These are phyloP conservation scores for Plantago ovata DNA, from an alignment of 257 asterid genomes.

Conservation along the genomic window DNA sequence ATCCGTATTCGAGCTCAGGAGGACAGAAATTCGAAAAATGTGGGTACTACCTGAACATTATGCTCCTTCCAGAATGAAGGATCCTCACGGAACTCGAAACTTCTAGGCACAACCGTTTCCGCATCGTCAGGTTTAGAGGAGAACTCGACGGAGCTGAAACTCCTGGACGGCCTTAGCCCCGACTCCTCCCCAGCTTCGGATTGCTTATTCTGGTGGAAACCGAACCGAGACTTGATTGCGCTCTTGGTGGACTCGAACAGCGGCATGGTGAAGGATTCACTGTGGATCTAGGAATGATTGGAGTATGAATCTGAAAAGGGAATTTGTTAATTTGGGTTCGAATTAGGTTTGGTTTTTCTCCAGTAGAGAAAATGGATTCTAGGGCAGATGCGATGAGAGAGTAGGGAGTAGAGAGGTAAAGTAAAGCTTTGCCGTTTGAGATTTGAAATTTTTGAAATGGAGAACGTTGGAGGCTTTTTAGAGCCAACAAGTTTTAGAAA, in stretches of 20 bases:
- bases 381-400: constrained; percentile 13
- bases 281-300: too few species aligned
- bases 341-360: not conserved
- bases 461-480: constrained; percentile 19
- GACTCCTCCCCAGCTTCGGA: constrained; percentile 31
- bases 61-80: constrained; percentile 89
- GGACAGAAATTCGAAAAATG: not conserved
- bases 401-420: not conserved
- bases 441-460: constrained; percentile 25
- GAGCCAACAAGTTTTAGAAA: not conserved
- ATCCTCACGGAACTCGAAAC: constrained; percentile 67
- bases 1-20: too few species aligned
- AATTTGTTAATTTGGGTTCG: not conserved
- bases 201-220: constrained; percentile 39
- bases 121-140: constrained; percentile 36
- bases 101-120: constrained; percentile 25
- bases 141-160: constrained; percentile 67
- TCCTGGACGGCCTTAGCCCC: constrained; percentile 32
- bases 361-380: constrained; percentile 5
- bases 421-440: constrained; percentile 24
- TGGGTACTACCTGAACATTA: constrained; percentile 63
- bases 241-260: constrained; percentile 44
- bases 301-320: not conserved
- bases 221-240: constrained; percentile 58
- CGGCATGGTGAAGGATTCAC: constrained; percentile 17